phyloP scores from a whole-genome alignment of 768 basidiomycete species.

The Suillus spraguei region DNA sequence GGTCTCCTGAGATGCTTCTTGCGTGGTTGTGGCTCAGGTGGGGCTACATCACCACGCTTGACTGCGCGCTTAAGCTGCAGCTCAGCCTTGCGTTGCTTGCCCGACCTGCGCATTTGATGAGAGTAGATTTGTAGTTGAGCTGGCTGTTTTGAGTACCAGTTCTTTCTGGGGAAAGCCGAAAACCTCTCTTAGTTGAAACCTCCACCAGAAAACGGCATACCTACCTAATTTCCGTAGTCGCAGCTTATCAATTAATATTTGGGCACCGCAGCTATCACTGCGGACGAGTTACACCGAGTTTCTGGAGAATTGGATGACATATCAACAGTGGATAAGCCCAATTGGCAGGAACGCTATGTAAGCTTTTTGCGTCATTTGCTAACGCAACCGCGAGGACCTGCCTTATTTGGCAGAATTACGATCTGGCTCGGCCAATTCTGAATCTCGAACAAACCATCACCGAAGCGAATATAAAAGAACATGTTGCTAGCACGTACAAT shows the following conservation, averaged over 20 bases:
- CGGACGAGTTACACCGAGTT: background rate
- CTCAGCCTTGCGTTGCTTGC: slow-evolving; percentile 71
- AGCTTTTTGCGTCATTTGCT: slow-evolving; percentile 2
- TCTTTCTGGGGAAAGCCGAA: background rate
- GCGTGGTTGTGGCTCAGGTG: slow-evolving; percentile 39
- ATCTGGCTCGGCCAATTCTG: background rate
- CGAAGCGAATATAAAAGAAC: slow-evolving; percentile 6
- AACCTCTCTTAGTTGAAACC: too few species aligned
- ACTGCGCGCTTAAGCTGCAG: slow-evolving; percentile 79
- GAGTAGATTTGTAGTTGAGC: background rate
- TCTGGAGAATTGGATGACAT: background rate
- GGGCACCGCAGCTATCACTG: background rate
- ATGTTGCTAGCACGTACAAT: background rate
- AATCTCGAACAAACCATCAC: slow-evolving; percentile 1
- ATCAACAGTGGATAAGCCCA: too few species aligned
- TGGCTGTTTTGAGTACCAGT: background rate
- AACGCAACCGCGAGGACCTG: background rate
- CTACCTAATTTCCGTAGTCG: background rate
- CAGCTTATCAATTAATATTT: background rate
- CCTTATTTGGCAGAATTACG: background rate
- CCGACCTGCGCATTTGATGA: slow-evolving; percentile 43
- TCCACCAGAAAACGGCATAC: too few species aligned
- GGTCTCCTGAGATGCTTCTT: slow-evolving; percentile 10
- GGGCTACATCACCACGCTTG: slow-evolving; percentile 71
- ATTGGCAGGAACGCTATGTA: too few species aligned